Conservation (phyloP, 2,329 filamentous ascomycete genomes). For the Trichoderma atroviride region DNA sequence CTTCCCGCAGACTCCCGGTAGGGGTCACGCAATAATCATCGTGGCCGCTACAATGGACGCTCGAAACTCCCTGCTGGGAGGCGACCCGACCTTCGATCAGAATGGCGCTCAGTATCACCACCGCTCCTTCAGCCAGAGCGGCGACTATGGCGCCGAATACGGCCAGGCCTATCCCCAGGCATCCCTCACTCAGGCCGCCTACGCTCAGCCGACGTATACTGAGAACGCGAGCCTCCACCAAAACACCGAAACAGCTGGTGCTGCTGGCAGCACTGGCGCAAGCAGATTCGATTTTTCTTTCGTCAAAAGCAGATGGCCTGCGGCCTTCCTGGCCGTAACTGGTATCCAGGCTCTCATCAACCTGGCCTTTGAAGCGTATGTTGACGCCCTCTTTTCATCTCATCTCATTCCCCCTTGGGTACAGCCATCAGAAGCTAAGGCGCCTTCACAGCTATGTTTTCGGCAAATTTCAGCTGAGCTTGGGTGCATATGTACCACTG, state of each 20-base stretch:
- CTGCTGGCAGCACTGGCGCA: constrained; percentile 38
- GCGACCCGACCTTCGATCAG: constrained; percentile 44
- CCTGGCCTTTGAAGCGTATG: constrained; percentile 84
- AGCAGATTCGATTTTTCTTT: constrained; percentile 64
- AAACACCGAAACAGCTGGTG: constrained; percentile 39
- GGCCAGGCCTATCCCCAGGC: constrained; percentile 41
- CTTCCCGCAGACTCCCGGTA: constrained; percentile 40
- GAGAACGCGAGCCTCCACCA: constrained; percentile 37
- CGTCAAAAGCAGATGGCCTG: constrained; percentile 85
- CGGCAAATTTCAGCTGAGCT: constrained; percentile 73
- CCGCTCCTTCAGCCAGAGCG: constrained; percentile 33
- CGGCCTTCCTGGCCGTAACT: constrained; percentile 76
- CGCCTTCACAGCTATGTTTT: constrained; percentile 76
- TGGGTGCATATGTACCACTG: constrained; percentile 47
- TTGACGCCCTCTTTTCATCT: constrained; percentile 30
- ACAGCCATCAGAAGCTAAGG: constrained; percentile 25
- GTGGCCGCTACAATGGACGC: constrained; percentile 47
- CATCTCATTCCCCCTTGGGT: neutral
- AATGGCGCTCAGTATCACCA: constrained; percentile 34
- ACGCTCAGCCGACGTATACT: constrained; percentile 36
- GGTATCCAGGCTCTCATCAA: constrained; percentile 77
- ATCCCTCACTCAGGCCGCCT: constrained; percentile 34
- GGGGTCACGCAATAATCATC: constrained; percentile 41
- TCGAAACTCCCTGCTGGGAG: constrained; percentile 45
- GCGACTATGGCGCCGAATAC: constrained; percentile 39